Percentiles rank a stretch among this genome's conserved stretches.
phyloP scores from a whole-genome alignment of 495 filamentous ascomycete species.

The Penicillium samsonianum region DNA sequence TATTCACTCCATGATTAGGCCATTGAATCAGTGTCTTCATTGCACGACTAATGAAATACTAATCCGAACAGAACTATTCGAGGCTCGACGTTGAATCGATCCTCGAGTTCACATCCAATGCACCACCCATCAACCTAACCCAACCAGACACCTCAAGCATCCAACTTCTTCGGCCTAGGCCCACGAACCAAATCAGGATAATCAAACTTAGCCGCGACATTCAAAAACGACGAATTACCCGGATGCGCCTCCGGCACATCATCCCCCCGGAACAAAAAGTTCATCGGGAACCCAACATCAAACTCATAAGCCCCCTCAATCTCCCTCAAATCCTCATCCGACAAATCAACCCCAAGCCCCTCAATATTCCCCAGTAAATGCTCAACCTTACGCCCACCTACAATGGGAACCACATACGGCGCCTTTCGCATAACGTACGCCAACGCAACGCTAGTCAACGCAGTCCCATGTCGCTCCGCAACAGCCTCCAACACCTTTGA shows the following conservation, averaged over 20 bases:
- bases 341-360: slow-evolving; percentile 58
- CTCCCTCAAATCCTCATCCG: slow-evolving; percentile 60
- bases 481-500: slow-evolving; percentile 60
- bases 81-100: not conserved
- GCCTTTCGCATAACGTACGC: slow-evolving; percentile 75
- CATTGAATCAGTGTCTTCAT: not conserved
- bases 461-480: slow-evolving; percentile 54
- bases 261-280: slow-evolving; percentile 42
- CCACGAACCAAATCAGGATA: slow-evolving; percentile 25
- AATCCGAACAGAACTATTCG: not conserved
- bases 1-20: not conserved
- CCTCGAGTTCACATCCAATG: not conserved
- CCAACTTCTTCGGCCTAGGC: slow-evolving; percentile 22
- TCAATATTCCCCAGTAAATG: slow-evolving; percentile 71
- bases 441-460: slow-evolving; percentile 55
- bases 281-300: slow-evolving; percentile 62
- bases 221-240: slow-evolving; percentile 17
- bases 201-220: slow-evolving; percentile 25
- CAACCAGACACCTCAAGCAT: slow-evolving; percentile 12
- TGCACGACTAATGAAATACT: not conserved
- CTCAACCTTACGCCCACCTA: slow-evolving; percentile 65
- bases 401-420: slow-evolving; percentile 75
- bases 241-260: slow-evolving; percentile 22
- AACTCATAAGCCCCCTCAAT: slow-evolving; percentile 64
- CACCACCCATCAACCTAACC: not conserved